These are phyloP conservation scores for Aspergillus conjunctus DNA, from an alignment of 495 filamentous ascomycete species.

Conservation along the genomic window DNA sequence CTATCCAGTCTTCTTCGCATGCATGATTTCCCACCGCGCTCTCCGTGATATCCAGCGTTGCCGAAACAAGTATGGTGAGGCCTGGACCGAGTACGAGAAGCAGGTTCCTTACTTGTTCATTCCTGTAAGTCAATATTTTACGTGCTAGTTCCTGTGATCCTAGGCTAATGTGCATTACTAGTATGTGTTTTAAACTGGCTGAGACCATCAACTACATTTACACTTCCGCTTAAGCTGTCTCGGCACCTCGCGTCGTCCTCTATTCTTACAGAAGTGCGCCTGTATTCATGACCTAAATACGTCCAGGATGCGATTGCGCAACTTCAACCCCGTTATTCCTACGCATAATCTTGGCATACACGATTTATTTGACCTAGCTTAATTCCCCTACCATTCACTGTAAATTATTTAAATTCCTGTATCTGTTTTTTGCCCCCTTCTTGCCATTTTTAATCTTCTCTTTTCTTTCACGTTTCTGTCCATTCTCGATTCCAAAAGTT, in stretches of 20 bases:
- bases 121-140: slow-evolving; percentile 66
- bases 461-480: not conserved
- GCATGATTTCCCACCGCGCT: slow-evolving; percentile 91
- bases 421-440: not conserved
- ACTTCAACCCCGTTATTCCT: not conserved
- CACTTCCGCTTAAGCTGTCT: not conserved
- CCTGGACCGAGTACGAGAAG: slow-evolving; percentile 87
- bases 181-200: slow-evolving; percentile 25
- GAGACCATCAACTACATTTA: not conserved
- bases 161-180: not conserved
- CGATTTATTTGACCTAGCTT: slow-evolving; percentile 2
- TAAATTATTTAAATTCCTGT: slow-evolving; percentile 22
- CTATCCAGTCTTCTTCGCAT: slow-evolving; percentile 86
- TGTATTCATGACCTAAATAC: not conserved
- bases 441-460: not conserved
- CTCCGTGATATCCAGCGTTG: slow-evolving; percentile 83
- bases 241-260: not conserved
- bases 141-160: not conserved
- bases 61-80: slow-evolving; percentile 84
- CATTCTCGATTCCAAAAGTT: not conserved
- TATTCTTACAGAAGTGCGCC: not conserved
- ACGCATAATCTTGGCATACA: not conserved
- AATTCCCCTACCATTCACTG: slow-evolving; percentile 15
- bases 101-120: slow-evolving; percentile 93
- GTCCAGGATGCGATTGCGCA: not conserved